A percentile compares a stretch with the other conserved stretches of the same genome.
These are phyloP conservation scores for Thraustochytrium striatum DNA, from an alignment of 352 stramenopile genomes.

Conservation along the genomic window DNA sequence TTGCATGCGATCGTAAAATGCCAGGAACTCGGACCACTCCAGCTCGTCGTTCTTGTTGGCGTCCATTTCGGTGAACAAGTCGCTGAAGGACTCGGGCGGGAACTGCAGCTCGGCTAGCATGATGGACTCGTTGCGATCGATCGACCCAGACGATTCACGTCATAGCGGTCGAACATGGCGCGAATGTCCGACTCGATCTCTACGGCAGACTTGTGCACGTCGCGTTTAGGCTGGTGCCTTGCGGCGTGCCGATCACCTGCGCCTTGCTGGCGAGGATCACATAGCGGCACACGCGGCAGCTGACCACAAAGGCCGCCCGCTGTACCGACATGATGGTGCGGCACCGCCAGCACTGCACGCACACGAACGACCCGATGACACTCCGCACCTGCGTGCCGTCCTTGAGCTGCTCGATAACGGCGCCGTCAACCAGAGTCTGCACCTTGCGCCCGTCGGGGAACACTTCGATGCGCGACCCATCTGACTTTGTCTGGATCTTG, in stretches of 20 bases:
- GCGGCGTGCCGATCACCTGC: background rate
- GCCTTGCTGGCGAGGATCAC: constrained; percentile 38
- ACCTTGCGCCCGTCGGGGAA: constrained; percentile 40
- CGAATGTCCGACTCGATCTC: constrained; percentile 17
- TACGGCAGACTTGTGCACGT: constrained; percentile 5
- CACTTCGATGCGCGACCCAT: constrained; percentile 36
- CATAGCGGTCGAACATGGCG: constrained; percentile 40
- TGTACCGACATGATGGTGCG: constrained; percentile 45
- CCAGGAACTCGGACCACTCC: constrained; percentile 42
- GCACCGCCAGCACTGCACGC: constrained; percentile 31
- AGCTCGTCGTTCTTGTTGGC: constrained; percentile 41
- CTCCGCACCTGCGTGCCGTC: constrained; percentile 32
- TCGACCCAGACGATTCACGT: constrained; percentile 29
- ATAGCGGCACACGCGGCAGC: constrained; percentile 42
- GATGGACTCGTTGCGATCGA: constrained; percentile 12
- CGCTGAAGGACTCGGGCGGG: constrained; percentile 10
- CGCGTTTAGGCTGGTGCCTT: background rate
- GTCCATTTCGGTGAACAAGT: constrained; percentile 23
- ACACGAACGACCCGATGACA: constrained; percentile 13
- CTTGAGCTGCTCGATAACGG: constrained; percentile 17
- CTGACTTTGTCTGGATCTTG: constrained; percentile 31
- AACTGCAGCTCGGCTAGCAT: constrained; percentile 35
- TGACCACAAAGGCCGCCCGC: constrained; percentile 27
- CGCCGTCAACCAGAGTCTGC: background rate
- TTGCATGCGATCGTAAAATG: constrained; percentile 13